Evolutionary conservation across 2,329 filamentous ascomycete species (phyloP).

Genomic region (Triangularia verruculosa): DNA sequence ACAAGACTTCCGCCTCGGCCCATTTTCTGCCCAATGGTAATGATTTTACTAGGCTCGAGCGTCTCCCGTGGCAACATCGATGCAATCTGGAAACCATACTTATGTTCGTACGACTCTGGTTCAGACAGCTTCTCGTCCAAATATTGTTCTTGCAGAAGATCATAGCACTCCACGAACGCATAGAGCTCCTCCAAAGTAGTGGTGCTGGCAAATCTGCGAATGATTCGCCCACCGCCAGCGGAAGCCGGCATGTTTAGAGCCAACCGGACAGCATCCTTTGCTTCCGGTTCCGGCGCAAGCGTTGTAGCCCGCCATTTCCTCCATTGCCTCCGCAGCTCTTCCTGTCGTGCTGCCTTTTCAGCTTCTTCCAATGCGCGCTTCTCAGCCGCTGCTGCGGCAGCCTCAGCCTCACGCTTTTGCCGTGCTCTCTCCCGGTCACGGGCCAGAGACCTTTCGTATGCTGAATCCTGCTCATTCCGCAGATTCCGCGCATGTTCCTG

Average conservation of each 20-base stretch:
- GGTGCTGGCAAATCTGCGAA: constrained; percentile 69
- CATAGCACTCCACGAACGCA: constrained; percentile 91
- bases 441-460: constrained; percentile 88
- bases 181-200: constrained; percentile 84
- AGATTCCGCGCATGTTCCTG: constrained; percentile 79
- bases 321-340: constrained; percentile 63
- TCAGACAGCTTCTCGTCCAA: constrained; percentile 40
- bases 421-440: constrained; percentile 81
- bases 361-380: constrained; percentile 59
- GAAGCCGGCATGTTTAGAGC: constrained; percentile 61
- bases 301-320: constrained; percentile 70
- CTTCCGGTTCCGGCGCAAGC: constrained; percentile 66
- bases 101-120: constrained; percentile 71
- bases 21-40: constrained; percentile 68
- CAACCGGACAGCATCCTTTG: constrained; percentile 69
- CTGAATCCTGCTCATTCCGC: constrained; percentile 84
- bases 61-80: constrained; percentile 81
- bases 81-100: constrained; percentile 82
- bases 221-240: constrained; percentile 66
- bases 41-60: constrained; percentile 65
- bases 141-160: constrained; percentile 49
- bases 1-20: constrained; percentile 84
- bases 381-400: constrained; percentile 63
- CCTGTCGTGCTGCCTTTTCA: constrained; percentile 54
- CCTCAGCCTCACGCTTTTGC: constrained; percentile 72